Base-by-base conservation (phyloP, 2,329 filamentous ascomycete genomes). In the Tolypocladium inflatum region DNA sequence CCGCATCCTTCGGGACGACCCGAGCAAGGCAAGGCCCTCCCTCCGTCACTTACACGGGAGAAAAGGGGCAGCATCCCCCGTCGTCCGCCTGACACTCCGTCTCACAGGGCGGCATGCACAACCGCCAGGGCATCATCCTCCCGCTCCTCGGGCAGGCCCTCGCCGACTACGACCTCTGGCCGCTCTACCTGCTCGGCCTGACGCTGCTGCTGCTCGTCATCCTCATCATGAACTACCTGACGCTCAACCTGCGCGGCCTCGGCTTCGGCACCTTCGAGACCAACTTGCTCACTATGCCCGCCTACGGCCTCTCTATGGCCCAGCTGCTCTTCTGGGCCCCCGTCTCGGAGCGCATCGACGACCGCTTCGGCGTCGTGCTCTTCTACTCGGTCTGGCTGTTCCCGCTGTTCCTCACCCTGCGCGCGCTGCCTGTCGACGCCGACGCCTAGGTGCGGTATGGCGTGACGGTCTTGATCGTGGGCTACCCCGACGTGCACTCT, bases 101-200 rank as follows among this genome's bases (percentile, higher is more conserved):
- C 5, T 2, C 13, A 21, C 43, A 48, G 43, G 43, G 43, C 42
- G 76, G 77, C 55, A 83, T 85, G 79, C 79, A 84, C 64, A 84
- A 84, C 58, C 76, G 81, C 7, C 74, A 84, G 64, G 76, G 77
- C 0, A 72, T 85, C n/a, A 79, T 76, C 0, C 70, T 72, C 2
- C 71, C 68, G 10, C 70, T 76, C 3, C 73, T 83, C 1, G 80
- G 78, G 74, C 65, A 76, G 19, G 74, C 77, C 4, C 64, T 83
- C 8, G 72, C 69, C 2, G 82, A 84, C 54, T 85, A 80, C 58
- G 79, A 85, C 60, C 71, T 85, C 58, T 85, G 62, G 64, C 80
- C 80, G 0, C 66, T 83, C 8, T 84, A 84, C 60, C 55, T 78
- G 5, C 72, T 82, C 19, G 80, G 79, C 1, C 63, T 82, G 1